phyloP scores from a whole-genome alignment of 2,329 filamentous ascomycete species.

The Fonsecaea erecta region DNA sequence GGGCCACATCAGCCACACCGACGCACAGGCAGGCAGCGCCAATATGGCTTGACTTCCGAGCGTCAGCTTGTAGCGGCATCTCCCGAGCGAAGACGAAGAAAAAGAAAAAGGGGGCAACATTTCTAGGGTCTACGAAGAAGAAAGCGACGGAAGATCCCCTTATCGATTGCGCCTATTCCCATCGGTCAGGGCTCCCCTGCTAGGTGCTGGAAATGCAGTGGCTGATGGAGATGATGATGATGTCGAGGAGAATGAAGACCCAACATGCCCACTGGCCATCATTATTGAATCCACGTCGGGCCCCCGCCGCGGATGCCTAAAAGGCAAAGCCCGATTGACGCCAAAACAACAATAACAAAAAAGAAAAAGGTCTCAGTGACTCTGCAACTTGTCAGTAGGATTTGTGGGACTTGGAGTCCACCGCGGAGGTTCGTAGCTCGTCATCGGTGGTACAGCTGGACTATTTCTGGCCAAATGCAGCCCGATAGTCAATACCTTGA shows the following conservation, averaged over 20 bases:
- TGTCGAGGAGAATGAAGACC: neutral
- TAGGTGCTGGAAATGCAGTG: neutral
- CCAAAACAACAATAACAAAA: neutral
- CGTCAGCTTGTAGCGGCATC: neutral
- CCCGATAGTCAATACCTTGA: slow-evolving; percentile 19
- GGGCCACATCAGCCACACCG: neutral
- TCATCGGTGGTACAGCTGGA: slow-evolving; percentile 28
- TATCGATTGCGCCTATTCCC: slow-evolving; percentile 17
- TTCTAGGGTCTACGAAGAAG: neutral
- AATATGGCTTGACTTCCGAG: neutral
- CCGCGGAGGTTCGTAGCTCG: slow-evolving; percentile 32
- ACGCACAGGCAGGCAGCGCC: neutral
- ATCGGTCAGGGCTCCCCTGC: neutral
- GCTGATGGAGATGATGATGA: neutral
- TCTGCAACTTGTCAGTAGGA: slow-evolving; percentile 12
- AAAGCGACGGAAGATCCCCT: neutral
- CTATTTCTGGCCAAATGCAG: slow-evolving; percentile 33
- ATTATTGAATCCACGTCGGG: neutral
- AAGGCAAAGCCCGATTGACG: neutral
- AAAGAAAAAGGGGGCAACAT: neutral
- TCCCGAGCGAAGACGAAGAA: neutral
- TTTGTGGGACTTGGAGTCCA: slow-evolving; percentile 29
- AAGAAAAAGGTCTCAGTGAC: neutral
- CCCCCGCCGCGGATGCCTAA: neutral
- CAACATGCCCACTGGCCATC: neutral